Evolutionary conservation across 1,284 basidiomycete species (phyloP).

Genomic region (Jaminaea rosea): DNA sequence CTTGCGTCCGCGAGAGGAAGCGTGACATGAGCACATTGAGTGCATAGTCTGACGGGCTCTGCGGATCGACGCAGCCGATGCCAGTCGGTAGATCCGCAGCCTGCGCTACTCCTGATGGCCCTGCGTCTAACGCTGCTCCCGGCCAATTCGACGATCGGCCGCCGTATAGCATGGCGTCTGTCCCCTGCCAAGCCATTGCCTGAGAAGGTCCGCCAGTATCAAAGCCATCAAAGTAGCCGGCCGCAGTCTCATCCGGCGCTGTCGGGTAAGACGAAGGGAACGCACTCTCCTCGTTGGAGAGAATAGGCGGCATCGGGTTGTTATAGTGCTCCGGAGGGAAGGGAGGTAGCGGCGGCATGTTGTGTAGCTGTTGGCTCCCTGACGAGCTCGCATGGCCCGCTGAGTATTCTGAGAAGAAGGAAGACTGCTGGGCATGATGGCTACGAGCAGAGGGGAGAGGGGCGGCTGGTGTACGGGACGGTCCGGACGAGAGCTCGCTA

Average conservation of each 20-base stretch:
- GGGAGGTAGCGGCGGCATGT: conserved; percentile 23
- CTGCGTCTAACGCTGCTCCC: too few species aligned
- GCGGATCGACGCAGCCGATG: conserved; percentile 21
- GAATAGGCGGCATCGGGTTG: conserved; percentile 11
- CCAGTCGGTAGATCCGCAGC: conserved; percentile 26
- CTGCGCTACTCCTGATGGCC: too few species aligned
- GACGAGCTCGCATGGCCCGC: conserved; percentile 17
- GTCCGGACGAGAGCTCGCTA: conserved; percentile 2
- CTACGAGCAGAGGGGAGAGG: too few species aligned
- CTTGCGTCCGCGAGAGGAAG: conserved; percentile 24
- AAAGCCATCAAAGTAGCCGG: too few species aligned
- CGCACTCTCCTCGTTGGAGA: too few species aligned
- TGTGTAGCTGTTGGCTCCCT: conserved; percentile 5
- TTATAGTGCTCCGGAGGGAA: conserved; percentile 11
- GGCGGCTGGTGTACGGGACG: conserved; percentile 1
- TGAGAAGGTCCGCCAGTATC: too few species aligned
- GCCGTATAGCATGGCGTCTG: too few species aligned
- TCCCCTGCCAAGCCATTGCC: too few species aligned
- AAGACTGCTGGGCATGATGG: conserved; percentile 15
- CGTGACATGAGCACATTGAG: conserved; percentile 39
- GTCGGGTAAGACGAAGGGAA: too few species aligned
- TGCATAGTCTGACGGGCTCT: conserved; percentile 32
- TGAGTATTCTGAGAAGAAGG: conserved; percentile 21
- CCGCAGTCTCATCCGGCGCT: too few species aligned
- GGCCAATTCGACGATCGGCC: too few species aligned